Conservation (phyloP, 768 basidiomycete species). For the Arthromyces matolae region DNA sequence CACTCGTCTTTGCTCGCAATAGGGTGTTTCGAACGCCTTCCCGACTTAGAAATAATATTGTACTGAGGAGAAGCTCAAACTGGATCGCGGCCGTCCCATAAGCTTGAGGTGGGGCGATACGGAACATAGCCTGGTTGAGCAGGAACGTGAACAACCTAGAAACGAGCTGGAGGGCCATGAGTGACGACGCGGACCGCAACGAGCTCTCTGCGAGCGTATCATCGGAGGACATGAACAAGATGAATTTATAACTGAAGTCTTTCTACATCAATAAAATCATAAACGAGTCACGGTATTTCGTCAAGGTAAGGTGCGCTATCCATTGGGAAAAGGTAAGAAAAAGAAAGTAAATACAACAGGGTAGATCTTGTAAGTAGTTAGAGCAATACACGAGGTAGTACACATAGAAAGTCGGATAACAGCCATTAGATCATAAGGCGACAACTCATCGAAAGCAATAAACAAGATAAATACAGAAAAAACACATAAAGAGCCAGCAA, state of each 20-base stretch:
- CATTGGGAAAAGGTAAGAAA: too few species aligned
- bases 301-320: too few species aligned
- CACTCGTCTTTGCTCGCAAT: slow-evolving; percentile 46
- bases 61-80: slow-evolving; percentile 87
- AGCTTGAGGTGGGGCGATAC: slow-evolving; percentile 77
- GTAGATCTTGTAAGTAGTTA: background rate
- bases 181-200: slow-evolving; percentile 49
- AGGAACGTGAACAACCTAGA: slow-evolving; percentile 83
- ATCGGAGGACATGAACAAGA: slow-evolving; percentile 12
- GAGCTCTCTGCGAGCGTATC: slow-evolving; percentile 29
- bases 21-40: slow-evolving; percentile 90
- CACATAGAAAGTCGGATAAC: slow-evolving; percentile 7
- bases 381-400: slow-evolving; percentile 13
- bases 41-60: slow-evolving; percentile 88
- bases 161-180: slow-evolving; percentile 83
- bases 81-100: slow-evolving; percentile 92
- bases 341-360: slow-evolving; percentile 12
- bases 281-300: too few species aligned
- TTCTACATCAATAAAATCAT: too few species aligned
- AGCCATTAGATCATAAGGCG: slow-evolving; percentile 13
- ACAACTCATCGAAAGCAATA: slow-evolving; percentile 13
- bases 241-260: too few species aligned
- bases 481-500: background rate
- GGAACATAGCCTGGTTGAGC: slow-evolving; percentile 84
- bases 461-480: slow-evolving; percentile 11